Conservation (phyloP, 2,329 filamentous ascomycete species). For the Trichoderma sp. region DNA sequence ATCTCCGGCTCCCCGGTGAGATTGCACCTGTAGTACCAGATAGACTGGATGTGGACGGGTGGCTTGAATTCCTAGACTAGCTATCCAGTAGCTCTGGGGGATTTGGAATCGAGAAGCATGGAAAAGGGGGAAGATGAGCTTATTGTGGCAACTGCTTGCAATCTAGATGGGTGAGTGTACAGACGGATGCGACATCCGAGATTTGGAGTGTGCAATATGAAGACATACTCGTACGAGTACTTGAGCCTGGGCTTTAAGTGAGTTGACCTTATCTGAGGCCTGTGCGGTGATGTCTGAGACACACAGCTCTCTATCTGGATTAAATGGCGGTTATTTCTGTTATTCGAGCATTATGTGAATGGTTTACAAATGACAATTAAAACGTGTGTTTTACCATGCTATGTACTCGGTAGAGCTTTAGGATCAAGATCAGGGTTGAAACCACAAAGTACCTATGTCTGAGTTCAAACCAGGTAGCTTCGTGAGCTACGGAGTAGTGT, state of each 20-base stretch:
- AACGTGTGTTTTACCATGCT: background rate
- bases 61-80: background rate
- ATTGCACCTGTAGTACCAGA: background rate
- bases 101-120: background rate
- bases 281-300: background rate
- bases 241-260: background rate
- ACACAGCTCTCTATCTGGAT: background rate
- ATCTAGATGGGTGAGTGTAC: background rate
- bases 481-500: too few relatives aligned
- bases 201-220: background rate
- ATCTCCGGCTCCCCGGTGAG: background rate
- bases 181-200: constrained; percentile 6
- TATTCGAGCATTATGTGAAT: background rate
- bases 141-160: background rate
- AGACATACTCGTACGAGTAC: background rate
- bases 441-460: too few relatives aligned
- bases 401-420: background rate
- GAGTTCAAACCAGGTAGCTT: too few relatives aligned
- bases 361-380: background rate
- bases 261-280: background rate
- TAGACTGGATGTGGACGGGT: background rate
- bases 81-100: background rate
- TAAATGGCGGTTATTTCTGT: background rate
- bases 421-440: background rate
- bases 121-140: background rate